phyloP scores from a whole-genome alignment of 2,329 filamentous ascomycete genomes.

The Aspergillus proliferans region DNA sequence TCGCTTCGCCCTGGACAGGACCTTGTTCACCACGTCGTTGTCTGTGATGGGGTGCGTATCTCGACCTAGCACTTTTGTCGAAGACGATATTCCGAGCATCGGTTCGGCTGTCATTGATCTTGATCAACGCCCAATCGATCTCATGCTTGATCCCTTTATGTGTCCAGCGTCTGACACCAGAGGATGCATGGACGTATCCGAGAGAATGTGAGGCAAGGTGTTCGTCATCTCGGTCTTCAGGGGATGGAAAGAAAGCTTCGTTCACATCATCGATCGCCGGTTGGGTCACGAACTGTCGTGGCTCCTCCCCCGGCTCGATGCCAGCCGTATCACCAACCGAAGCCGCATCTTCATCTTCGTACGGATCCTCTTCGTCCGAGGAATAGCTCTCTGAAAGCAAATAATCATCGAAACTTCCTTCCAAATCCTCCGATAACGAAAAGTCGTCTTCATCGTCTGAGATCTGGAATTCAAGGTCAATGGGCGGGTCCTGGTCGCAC shows the following conservation, averaged over 20 bases:
- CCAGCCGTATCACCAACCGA: constrained; percentile 70
- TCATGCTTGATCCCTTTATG: constrained; percentile 73
- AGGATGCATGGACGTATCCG: constrained; percentile 82
- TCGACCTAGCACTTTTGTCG: constrained; percentile 15
- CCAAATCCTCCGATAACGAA: constrained; percentile 31
- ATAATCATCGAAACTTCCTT: constrained; percentile 36
- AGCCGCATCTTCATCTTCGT: constrained; percentile 50
- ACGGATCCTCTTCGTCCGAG: constrained; percentile 53
- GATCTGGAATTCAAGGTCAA: constrained; percentile 44
- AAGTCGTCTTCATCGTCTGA: constrained; percentile 48
- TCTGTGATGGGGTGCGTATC: constrained; percentile 26
- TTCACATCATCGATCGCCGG: constrained; percentile 84
- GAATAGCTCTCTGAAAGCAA: constrained; percentile 42
- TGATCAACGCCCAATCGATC: constrained; percentile 91
- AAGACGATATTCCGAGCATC: constrained; percentile 66
- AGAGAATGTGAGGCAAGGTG: constrained; percentile 75
- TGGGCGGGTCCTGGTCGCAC: constrained; percentile 33
- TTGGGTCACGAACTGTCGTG: constrained; percentile 78
- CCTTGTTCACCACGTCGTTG: constrained; percentile 47
- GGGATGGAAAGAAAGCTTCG: constrained; percentile 75
- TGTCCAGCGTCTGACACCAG: constrained; percentile 72
- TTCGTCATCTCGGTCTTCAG: constrained; percentile 69
- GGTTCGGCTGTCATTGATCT: constrained; percentile 64
- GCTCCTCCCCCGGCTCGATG: constrained; percentile 66
- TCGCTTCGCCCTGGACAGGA: constrained; percentile 26